Evolutionary conservation across 2,329 filamentous ascomycete species (phyloP), one percentile per base, ranked within the genome.

Genomic region (Pestalotiopsis sp.): DNA sequence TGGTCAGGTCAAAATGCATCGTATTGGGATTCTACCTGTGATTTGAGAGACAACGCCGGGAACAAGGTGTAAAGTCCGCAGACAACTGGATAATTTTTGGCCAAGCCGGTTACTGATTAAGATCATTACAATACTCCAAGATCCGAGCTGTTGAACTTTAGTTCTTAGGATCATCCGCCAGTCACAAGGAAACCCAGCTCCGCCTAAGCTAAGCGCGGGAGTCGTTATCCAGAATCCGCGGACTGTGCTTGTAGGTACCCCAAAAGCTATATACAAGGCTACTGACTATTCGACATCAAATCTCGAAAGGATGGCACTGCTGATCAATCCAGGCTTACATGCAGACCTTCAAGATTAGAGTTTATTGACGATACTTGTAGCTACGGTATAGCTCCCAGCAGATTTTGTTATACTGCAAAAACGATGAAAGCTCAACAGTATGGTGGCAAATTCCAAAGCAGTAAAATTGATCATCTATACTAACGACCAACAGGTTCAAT

Each of bases 391-490:
- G n/a, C 17, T 23, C 11, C 13, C 12, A 41, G 11, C n/a, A n/a
- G 11, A 52, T 2, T 23, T n/a, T 20, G 36, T 3, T 41, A 3
- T 14, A 52, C 7, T 7, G 52, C 20, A 36, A 11, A 38, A 27
- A 52, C 2, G 11, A 64, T 64, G 62, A 64, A 36, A 25, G 62
- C 62, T 7, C 62, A 64, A 31, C 62, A 64, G 62, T 64, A 52
- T 7, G 62, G 11, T 52, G 45, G 12, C 17, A 17, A 45, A 13
- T 45, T 45, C 13, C 11, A 45, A 45, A 58, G n/a, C 3, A 11
- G 23, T 23, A 7, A 3, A 3, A 6, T 13, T 14, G 20, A 27
- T 17, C 2, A 1, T 25, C 4, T 27, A 7, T 59, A 17, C 27
- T 36, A 14, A 59, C 9, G 7, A 27, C 6, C n/a, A 31, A 23